phyloP scores from a whole-genome alignment of 306 rosid species.

The Quercus mongolica region DNA sequence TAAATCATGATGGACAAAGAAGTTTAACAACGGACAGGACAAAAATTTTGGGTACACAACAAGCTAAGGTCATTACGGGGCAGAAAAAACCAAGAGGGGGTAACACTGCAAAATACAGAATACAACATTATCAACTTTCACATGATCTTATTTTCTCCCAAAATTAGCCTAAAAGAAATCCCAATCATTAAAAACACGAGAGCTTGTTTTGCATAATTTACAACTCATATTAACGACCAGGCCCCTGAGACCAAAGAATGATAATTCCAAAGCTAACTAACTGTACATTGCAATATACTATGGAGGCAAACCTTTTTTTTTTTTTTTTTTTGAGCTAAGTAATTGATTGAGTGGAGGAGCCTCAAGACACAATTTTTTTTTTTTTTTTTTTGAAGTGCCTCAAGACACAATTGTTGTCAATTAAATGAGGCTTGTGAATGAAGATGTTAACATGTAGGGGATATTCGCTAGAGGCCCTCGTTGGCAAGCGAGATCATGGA shows the following conservation, averaged over 20 bases:
- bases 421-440: constrained; percentile 70
- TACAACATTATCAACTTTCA: constrained; percentile 15
- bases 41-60: neutral
- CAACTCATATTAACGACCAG: constrained; percentile 27
- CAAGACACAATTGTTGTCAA: constrained; percentile 1
- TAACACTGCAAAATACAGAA: constrained; percentile 11
- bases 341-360: neutral
- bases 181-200: constrained; percentile 17
- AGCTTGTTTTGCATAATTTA: constrained; percentile 28
- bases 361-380: neutral
- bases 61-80: neutral
- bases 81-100: neutral
- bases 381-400: neutral
- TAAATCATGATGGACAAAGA: neutral
- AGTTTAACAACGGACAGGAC: neutral
- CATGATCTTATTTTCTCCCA: constrained; percentile 13
- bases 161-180: constrained; percentile 11
- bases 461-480: constrained; percentile 59
- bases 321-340: too few species aligned
- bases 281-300: constrained; percentile 57
- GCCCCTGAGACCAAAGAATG: constrained; percentile 46
- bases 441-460: constrained; percentile 77
- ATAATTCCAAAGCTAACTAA: constrained; percentile 26
- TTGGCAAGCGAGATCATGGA: constrained; percentile 73
- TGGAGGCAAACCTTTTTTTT: neutral